Conservation (phyloP, 257 asterid genomes). For the Nicotiana noctiflora region DNA sequence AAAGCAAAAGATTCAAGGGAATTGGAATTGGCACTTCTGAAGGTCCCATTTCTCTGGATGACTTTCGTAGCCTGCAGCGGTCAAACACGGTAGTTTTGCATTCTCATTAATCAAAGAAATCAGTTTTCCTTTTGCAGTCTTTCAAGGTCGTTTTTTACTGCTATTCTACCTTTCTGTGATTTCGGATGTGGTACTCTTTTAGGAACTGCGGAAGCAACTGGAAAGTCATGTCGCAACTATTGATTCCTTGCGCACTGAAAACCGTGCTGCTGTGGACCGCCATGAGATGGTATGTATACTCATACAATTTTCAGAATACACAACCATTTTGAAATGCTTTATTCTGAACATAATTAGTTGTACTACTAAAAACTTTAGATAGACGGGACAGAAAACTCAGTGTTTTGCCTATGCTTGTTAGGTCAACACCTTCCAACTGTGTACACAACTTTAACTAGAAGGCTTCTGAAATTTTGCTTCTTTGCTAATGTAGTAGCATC, state of each 20-base stretch:
- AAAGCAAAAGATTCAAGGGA: slow-evolving; percentile 83
- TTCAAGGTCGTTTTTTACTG: slow-evolving; percentile 3
- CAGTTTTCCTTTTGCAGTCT: background rate
- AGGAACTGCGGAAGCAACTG: slow-evolving; percentile 89
- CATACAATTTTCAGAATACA: background rate
- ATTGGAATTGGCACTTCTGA: slow-evolving; percentile 88
- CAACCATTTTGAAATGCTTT: background rate
- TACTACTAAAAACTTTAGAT: background rate
- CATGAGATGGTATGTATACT: slow-evolving; percentile 64
- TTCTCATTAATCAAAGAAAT: background rate
- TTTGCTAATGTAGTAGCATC: background rate
- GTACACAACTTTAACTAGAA: background rate
- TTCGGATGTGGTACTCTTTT: slow-evolving; percentile 17
- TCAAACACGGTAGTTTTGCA: slow-evolving; percentile 62
- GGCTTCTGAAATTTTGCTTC: background rate
- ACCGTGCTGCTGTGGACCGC: slow-evolving; percentile 52
- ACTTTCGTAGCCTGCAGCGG: slow-evolving; percentile 88
- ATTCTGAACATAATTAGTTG: no score
- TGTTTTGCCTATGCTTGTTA: background rate
- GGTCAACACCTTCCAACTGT: background rate
- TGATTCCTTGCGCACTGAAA: slow-evolving; percentile 57
- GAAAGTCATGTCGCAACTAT: slow-evolving; percentile 67
- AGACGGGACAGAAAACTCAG: background rate
- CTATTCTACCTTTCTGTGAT: background rate
- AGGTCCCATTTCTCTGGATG: slow-evolving; percentile 93